phyloP scores from a whole-genome alignment of 2,329 filamentous ascomycete genomes.

The Fusarium foetens region DNA sequence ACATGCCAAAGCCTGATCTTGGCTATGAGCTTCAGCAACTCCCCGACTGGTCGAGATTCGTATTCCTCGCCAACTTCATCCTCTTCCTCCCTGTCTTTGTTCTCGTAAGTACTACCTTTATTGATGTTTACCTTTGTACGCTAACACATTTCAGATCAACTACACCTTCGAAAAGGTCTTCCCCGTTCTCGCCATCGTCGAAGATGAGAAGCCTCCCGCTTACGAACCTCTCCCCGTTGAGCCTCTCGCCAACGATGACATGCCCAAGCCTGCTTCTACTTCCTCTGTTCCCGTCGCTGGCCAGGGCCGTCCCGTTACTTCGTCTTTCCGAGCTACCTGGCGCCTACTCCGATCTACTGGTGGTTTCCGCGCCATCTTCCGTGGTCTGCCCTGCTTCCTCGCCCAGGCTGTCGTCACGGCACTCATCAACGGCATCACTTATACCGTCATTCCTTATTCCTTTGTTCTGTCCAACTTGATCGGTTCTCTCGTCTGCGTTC shows the following conservation, averaged over 20 bases:
- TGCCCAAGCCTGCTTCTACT: conserved; percentile 49
- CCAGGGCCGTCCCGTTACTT: conserved; percentile 52
- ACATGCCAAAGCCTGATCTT: conserved; percentile 30
- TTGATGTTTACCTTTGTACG: not conserved
- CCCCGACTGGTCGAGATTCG: conserved; percentile 51
- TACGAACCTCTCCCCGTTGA: conserved; percentile 64
- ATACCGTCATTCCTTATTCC: conserved; percentile 57
- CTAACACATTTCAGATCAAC: conserved; percentile 49
- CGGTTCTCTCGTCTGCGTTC: conserved; percentile 67
- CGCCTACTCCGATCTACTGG: conserved; percentile 68
- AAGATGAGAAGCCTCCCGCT: conserved; percentile 65
- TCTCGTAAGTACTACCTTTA: conserved; percentile 49
- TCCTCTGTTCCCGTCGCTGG: conserved; percentile 34
- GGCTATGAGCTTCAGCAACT: conserved; percentile 6
- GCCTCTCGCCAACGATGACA: conserved; percentile 50
- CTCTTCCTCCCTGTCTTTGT: conserved; percentile 58
- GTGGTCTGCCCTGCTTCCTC: conserved; percentile 68
- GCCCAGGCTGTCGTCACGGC: conserved; percentile 51
- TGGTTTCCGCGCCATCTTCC: conserved; percentile 74
- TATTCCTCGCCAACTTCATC: conserved; percentile 55
- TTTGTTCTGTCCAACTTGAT: conserved; percentile 55
- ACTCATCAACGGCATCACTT: conserved; percentile 57
- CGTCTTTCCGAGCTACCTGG: conserved; percentile 62
- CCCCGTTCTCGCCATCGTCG: conserved; percentile 66
- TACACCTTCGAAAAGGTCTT: conserved; percentile 64